These are phyloP conservation scores for Herpetospermum pedunculosum DNA, from an alignment of 306 rosid species.

Conservation along the genomic window DNA sequence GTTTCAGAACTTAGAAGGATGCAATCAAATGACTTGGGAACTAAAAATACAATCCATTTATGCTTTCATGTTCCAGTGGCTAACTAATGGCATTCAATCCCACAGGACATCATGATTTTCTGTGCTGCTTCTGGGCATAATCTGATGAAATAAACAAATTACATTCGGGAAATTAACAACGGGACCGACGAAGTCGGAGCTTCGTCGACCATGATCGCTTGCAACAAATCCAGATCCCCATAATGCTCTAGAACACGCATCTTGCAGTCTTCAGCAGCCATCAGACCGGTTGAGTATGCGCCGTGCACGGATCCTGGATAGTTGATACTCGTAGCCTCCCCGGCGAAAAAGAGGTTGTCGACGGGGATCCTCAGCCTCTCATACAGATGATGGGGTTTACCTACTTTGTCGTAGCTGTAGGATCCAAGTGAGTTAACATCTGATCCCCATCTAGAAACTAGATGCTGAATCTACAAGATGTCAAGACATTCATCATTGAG, in stretches of 20 bases:
- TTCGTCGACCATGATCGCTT: slow-evolving; percentile 71
- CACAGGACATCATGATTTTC: background rate
- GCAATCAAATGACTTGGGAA: background rate
- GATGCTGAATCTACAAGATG: slow-evolving; percentile 63
- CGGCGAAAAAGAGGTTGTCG: slow-evolving; percentile 90
- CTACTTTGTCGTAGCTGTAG: slow-evolving; percentile 77
- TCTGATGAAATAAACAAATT: slow-evolving; percentile 15
- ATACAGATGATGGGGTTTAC: slow-evolving; percentile 78
- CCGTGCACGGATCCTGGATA: slow-evolving; percentile 93
- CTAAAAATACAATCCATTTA: background rate
- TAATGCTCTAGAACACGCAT: slow-evolving; percentile 91
- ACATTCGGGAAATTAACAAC: slow-evolving; percentile 73
- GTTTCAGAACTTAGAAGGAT: background rate
- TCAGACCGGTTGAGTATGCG: slow-evolving; percentile 75
- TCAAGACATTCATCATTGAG: background rate
- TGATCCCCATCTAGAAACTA: slow-evolving; percentile 89
- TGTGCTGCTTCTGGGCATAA: background rate
- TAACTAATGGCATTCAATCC: background rate
- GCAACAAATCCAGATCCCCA: slow-evolving; percentile 78
- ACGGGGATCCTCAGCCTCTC: slow-evolving; percentile 86
- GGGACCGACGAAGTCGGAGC: slow-evolving; percentile 42
- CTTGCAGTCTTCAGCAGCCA: slow-evolving; percentile 98
- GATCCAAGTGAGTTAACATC: slow-evolving; percentile 78
- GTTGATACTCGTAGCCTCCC: slow-evolving; percentile 76
- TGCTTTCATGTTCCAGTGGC: background rate